Conservation (phyloP, 2,329 filamentous ascomycete genomes). For the Colletotrichum chrysophilum region DNA sequence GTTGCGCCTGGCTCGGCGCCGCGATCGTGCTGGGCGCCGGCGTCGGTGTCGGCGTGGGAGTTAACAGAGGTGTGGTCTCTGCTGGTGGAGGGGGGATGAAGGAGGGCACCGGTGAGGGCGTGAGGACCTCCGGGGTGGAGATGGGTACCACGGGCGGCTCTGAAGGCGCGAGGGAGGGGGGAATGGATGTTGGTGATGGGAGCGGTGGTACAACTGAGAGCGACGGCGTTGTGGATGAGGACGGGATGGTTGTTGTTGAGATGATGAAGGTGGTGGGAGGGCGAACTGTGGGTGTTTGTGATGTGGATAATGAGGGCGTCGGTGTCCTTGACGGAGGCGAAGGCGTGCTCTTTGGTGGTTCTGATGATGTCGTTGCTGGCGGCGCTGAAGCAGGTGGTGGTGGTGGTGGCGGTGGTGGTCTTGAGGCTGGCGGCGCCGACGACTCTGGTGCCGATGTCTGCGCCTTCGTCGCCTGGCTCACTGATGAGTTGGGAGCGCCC, state of each 20-base stretch:
- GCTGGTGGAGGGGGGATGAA: not conserved
- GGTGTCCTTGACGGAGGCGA: not conserved
- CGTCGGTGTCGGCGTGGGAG: not conserved
- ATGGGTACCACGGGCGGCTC: not conserved
- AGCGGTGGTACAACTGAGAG: not conserved
- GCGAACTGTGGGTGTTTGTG: not conserved
- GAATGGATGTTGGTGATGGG: constrained; percentile 1
- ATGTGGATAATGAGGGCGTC: not conserved
- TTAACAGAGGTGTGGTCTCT: not conserved
- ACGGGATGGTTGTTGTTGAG: not conserved
- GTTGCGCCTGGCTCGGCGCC: constrained; percentile 7
- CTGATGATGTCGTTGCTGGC: not conserved
- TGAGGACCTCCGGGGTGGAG: not conserved
- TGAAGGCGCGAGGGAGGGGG: not conserved
- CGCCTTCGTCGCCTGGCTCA: not conserved
- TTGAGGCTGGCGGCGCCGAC: not conserved
- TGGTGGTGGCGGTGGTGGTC: not conserved
- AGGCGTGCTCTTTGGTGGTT: not conserved
- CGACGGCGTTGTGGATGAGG: not conserved
- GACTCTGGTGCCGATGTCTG: not conserved
- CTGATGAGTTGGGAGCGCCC: not conserved
- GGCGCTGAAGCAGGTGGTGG: not conserved
- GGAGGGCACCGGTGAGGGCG: not conserved
- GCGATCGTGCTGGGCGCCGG: not conserved
- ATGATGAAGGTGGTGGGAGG: constrained; percentile 16